Evolutionary conservation across 352 stramenopile genomes (phyloP), one percentile per base, ranked within the genome.

Genomic region (Pythium sukuiense): DNA sequence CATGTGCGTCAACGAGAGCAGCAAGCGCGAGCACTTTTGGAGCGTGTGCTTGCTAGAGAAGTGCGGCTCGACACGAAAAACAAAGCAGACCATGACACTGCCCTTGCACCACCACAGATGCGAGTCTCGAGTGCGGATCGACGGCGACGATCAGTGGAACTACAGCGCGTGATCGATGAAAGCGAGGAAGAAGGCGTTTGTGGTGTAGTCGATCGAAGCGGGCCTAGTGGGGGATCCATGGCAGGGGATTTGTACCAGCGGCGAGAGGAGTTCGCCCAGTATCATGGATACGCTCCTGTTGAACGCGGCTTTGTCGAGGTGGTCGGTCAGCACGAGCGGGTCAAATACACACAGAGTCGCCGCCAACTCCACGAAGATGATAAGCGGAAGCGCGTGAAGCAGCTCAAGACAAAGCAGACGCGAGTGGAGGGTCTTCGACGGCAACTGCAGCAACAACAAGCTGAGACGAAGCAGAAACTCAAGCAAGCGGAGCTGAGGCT

Each of bases 1-100:
- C 65, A 71, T n/a, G 14, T 66, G 24, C 74, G 76, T 8, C 67
- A 54, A 53, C 69, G 78, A 32, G 78, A 87, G 58, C 63, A 77
- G 41, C 59, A 80, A 45, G 80, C 80, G 29, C 71, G 68, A 33
- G 55, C 69, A 16, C 57, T 84, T 18, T 61, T 88, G 1, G 65
- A 59, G 20, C 71, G 69, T 8, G 67, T 81, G 33, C 63, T 88
- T 0, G 55, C 71, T 4, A 24, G 72, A 26, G 65, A 71, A 46
- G 32, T 33, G 5, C 50, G 65, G 13, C 1, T 48, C 1, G 49
- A 65, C 16, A 20, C 13, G 18, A 55, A 54, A 13, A 39, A 16
- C 9, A 52, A 50, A 33, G 48, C 54, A 8, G 54, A 70, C 26
- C 18, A 30, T 6, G 56, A 65, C 3, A 33, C 52, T 16, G 39